phyloP scores from a whole-genome alignment of 306 rosid genomes.

The Gleditsia sinensis region DNA sequence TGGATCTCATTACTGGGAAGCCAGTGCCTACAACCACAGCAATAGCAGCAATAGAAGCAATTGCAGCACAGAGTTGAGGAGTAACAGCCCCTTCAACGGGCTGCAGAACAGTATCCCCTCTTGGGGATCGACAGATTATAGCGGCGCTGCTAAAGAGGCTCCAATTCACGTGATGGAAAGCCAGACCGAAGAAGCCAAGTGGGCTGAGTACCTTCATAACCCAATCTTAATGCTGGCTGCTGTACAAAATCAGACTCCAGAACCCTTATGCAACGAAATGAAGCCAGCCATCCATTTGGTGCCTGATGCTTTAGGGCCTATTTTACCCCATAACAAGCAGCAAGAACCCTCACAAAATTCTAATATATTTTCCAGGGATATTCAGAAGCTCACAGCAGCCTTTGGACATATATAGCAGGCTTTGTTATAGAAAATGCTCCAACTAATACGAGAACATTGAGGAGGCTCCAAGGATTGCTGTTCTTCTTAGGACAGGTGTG shows the following conservation, averaged over 20 bases:
- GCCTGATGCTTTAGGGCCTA: slow-evolving; percentile 40
- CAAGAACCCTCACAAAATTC: slow-evolving; percentile 36
- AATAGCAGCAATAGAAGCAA: slow-evolving; percentile 41
- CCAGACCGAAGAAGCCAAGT: slow-evolving; percentile 52
- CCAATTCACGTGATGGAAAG: slow-evolving; percentile 36
- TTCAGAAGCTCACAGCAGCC: slow-evolving; percentile 58
- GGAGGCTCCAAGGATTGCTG: slow-evolving; percentile 30
- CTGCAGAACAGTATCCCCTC: slow-evolving; percentile 34
- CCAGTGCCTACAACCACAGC: slow-evolving; percentile 42
- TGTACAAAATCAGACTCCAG: slow-evolving; percentile 43
- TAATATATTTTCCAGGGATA: slow-evolving; percentile 43
- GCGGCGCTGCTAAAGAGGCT: slow-evolving; percentile 31
- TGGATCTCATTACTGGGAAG: slow-evolving; percentile 52
- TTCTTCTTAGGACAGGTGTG: slow-evolving; percentile 47
- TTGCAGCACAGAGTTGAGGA: slow-evolving; percentile 35
- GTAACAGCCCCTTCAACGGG: slow-evolving; percentile 27
- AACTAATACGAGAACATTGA: background rate
- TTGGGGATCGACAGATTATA: slow-evolving; percentile 47
- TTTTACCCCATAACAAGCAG: slow-evolving; percentile 41
- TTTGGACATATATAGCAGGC: slow-evolving; percentile 49
- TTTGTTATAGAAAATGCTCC: background rate
- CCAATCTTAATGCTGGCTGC: slow-evolving; percentile 51
- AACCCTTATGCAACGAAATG: slow-evolving; percentile 45
- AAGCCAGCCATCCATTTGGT: slow-evolving; percentile 46
- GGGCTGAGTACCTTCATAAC: slow-evolving; percentile 56